phyloP scores from a whole-genome alignment of 2,329 filamentous ascomycete genomes.

The Apiospora pterosperma region DNA sequence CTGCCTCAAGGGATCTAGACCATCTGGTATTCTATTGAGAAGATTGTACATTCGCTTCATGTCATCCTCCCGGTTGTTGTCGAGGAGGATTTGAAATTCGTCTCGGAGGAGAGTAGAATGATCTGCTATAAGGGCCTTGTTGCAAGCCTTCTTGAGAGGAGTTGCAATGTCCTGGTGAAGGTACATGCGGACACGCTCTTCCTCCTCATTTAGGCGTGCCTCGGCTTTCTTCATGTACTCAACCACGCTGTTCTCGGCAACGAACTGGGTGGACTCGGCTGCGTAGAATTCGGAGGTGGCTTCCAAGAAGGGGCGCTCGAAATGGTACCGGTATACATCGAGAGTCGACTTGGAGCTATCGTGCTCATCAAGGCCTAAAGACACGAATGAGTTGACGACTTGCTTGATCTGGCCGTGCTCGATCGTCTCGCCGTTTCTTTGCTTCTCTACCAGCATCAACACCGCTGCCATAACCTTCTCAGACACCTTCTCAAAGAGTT shows the following conservation, averaged over 20 bases:
- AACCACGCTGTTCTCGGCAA: slow-evolving; percentile 94
- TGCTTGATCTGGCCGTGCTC: slow-evolving; percentile 96
- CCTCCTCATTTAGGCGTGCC: slow-evolving; percentile 82
- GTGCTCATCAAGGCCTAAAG: slow-evolving; percentile 87
- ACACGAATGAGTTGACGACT: slow-evolving; percentile 95
- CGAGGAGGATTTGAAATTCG: slow-evolving; percentile 90
- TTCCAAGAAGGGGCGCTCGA: slow-evolving; percentile 86
- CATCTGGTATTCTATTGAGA: slow-evolving; percentile 83
- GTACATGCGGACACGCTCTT: slow-evolving; percentile 88
- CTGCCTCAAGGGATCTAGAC: slow-evolving; percentile 80
- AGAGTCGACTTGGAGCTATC: slow-evolving; percentile 92
- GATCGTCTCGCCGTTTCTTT: slow-evolving; percentile 95
- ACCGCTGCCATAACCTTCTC: slow-evolving; percentile 93
- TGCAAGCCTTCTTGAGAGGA: slow-evolving; percentile 81
- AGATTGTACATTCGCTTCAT: slow-evolving; percentile 96
- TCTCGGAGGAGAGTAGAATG: slow-evolving; percentile 85
- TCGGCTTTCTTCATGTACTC: slow-evolving; percentile 99
- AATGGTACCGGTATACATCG: slow-evolving; percentile 89
- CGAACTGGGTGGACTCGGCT: slow-evolving; percentile 88
- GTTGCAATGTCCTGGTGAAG: slow-evolving; percentile 85
- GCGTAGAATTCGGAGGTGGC: slow-evolving; percentile 86
- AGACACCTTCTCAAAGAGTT: slow-evolving; percentile 82
- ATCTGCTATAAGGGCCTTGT: slow-evolving; percentile 83
- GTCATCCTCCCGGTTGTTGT: slow-evolving; percentile 92
- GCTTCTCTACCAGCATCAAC: slow-evolving; percentile 91